These are phyloP conservation scores for Xerocomellus amylosporus DNA, from an alignment of 768 basidiomycete species.

Conservation along the genomic window DNA sequence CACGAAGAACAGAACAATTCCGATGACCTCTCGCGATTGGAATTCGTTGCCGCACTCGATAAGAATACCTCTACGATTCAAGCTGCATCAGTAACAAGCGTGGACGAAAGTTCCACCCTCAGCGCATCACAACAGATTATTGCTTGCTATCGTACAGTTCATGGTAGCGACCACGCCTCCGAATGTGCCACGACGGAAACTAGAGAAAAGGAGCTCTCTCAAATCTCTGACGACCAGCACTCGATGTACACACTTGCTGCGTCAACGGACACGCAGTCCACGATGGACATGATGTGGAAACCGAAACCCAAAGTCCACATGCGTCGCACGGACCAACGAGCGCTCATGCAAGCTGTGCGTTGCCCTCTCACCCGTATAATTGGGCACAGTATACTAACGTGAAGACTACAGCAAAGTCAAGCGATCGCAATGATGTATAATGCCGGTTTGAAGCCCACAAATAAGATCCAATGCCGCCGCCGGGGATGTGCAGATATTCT, in stretches of 20 bases:
- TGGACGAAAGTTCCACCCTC: conserved; percentile 2
- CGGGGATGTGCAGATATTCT: conserved; percentile 45
- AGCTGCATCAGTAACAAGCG: not conserved
- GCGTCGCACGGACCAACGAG: conserved; percentile 36
- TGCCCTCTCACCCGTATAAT: not conserved
- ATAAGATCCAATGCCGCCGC: conserved; percentile 42
- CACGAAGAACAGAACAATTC: conserved; percentile 13
- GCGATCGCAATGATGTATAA: conserved; percentile 26
- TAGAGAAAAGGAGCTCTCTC: conserved; percentile 17
- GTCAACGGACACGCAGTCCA: conserved; percentile 7
- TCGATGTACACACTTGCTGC: conserved; percentile 28
- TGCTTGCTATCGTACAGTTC: conserved; percentile 18
- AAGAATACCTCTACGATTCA: not conserved
- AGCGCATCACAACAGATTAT: conserved; percentile 25
- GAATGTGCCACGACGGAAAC: not conserved
- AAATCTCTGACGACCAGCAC: conserved; percentile 22
- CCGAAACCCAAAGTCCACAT: conserved; percentile 34
- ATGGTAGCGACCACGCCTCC: not conserved
- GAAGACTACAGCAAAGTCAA: conserved; percentile 19
- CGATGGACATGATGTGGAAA: conserved; percentile 32
- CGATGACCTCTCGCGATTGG: conserved; percentile 11
- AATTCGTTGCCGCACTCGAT: conserved; percentile 4
- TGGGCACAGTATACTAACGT: not conserved
- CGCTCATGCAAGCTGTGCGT: conserved; percentile 41
- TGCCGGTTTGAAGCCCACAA: conserved; percentile 29